Evolutionary conservation across 2,329 filamentous ascomycete genomes (phyloP).

Genomic region (Cryphonectria japonica): DNA sequence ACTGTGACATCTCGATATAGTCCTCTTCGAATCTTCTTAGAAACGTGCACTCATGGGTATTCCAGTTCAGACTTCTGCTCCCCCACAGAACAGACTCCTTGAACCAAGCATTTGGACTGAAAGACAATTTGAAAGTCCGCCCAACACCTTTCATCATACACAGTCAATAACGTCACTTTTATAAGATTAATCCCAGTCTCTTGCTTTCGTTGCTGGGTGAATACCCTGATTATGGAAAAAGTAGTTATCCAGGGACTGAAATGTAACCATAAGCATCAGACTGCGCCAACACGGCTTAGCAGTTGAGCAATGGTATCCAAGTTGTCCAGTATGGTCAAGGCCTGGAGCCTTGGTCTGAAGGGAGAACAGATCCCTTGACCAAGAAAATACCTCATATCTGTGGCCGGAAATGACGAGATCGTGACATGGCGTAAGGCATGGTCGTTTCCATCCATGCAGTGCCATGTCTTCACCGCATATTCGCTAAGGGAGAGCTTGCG

Average conservation of each 20-base stretch:
- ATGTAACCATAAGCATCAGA: neutral
- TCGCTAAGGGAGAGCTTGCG: constrained; percentile 25
- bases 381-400: neutral
- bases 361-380: neutral
- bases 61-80: neutral
- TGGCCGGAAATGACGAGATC: neutral
- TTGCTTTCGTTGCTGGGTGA: neutral
- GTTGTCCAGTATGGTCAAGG: neutral
- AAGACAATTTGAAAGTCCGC: neutral
- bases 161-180: neutral
- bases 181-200: neutral
- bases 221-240: too few species aligned
- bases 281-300: neutral
- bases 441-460: neutral
- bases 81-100: neutral
- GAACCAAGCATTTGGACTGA: neutral
- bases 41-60: neutral
- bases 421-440: constrained; percentile 13
- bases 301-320: neutral
- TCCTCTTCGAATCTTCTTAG: neutral
- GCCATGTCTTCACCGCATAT: constrained; percentile 15
- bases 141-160: neutral
- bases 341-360: neutral
- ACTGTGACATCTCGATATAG: neutral
- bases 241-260: neutral